These are phyloP conservation scores for Chalciporus sphaerocephalus DNA, from an alignment of 768 basidiomycete genomes.

Conservation along the genomic window DNA sequence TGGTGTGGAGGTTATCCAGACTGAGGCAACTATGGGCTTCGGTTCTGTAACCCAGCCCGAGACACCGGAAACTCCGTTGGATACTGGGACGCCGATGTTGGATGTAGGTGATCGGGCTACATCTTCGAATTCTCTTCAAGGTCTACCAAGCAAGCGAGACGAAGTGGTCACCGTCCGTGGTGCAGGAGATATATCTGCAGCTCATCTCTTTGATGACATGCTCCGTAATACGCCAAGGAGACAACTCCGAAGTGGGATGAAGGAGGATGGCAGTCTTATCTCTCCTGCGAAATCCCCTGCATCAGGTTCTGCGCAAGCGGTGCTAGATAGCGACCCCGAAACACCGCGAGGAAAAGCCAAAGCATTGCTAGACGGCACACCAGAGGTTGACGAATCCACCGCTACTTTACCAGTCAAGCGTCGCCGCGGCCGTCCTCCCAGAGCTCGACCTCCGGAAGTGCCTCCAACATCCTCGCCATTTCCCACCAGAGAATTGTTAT, in stretches of 20 bases:
- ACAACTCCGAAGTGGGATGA: conserved; percentile 14
- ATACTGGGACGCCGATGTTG: conserved; percentile 21
- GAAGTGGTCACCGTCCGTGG: conserved; percentile 9
- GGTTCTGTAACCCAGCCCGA: conserved; percentile 5
- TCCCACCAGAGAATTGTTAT: conserved; percentile 5
- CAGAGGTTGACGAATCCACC: conserved; percentile 3
- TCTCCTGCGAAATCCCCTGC: conserved; percentile 17
- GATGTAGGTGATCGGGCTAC: conserved; percentile 17
- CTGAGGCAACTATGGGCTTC: conserved; percentile 13
- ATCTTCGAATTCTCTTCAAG: conserved; percentile 12
- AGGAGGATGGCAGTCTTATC: conserved; percentile 13
- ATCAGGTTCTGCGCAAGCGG: conserved; percentile 17
- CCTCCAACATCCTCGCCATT: not conserved
- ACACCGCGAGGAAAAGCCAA: conserved; percentile 5
- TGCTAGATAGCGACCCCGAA: conserved; percentile 11
- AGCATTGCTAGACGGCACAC: conserved; percentile 7
- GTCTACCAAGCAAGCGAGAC: conserved; percentile 12
- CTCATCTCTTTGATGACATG: conserved; percentile 32
- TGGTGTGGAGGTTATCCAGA: conserved; percentile 27
- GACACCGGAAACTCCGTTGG: conserved; percentile 17
- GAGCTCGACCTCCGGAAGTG: conserved; percentile 18
- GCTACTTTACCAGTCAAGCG: conserved; percentile 26
- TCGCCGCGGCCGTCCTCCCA: conserved; percentile 31
- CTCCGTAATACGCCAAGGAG: conserved; percentile 19
- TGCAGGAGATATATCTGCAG: conserved; percentile 20